A percentile compares a stretch with the other conserved stretches of the same genome.
phyloP scores from a whole-genome alignment of 2,329 filamentous ascomycete genomes.

The Fusarium sp. region DNA sequence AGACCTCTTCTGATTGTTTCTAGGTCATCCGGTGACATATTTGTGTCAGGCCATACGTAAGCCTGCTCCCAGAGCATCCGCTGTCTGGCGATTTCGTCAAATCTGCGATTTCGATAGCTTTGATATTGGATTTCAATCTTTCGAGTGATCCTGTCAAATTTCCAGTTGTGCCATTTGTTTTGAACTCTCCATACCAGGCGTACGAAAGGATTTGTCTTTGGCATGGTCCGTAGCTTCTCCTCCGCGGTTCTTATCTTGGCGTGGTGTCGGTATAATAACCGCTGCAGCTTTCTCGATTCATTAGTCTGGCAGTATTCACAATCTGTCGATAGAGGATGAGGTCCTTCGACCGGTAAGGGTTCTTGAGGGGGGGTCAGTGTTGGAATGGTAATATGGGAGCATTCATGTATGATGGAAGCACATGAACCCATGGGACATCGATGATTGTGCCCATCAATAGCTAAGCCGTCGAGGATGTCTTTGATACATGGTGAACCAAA shows the following conservation, averaged over 20 bases:
- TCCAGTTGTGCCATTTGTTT: neutral
- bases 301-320: slow-evolving; percentile 11
- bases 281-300: neutral
- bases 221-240: neutral
- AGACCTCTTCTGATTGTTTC: neutral
- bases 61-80: neutral
- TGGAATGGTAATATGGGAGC: slow-evolving; percentile 1
- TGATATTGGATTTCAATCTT: neutral
- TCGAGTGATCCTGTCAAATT: neutral
- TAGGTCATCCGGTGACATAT: neutral
- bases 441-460: neutral
- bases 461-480: neutral
- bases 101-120: neutral
- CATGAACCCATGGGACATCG: slow-evolving; percentile 2
- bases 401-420: neutral
- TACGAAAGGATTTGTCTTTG: neutral
- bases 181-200: neutral
- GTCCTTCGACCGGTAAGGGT: neutral
- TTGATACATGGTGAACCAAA: slow-evolving; percentile 44
- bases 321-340: neutral
- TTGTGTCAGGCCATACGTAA: neutral
- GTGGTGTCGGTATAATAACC: neutral
- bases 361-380: neutral
- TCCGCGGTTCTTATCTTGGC: neutral
- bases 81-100: neutral